Evolutionary conservation across 116 monocot species (phyloP), one percentile per base, ranked within the genome.

Genomic region (Iris pallida): DNA sequence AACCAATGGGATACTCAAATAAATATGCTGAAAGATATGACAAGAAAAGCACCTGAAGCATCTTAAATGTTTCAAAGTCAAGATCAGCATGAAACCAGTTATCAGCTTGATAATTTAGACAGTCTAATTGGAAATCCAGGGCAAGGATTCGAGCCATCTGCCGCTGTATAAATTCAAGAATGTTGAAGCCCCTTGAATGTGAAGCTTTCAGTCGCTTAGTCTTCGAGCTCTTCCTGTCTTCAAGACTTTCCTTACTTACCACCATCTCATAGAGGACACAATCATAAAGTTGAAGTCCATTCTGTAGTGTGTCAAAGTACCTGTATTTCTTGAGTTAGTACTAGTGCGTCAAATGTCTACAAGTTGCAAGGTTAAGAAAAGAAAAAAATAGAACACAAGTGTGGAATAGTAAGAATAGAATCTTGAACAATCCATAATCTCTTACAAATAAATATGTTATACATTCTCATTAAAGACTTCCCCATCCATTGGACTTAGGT

Each of bases 201-300:
- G 81, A 81, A 73, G 86, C 45, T 81, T 78, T 86, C 16, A 75
- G 66, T 15, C 60, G 86, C 74, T 68, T 85, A 42, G 49, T 48
- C 40, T 57, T 11, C 18, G 4, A 44, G 64, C 70, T 80, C 79
- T 66, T 83, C 71, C 72, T 83, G 41, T 81, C 81, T 57, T 86
- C 86, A 61, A 90, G 68, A 59, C 65, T 90, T 30, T 86, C 86
- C 68, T 72, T 78, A 63, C 86, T 90, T 14, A 84, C 71, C 5
- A 93, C 86, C 84, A 89, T 86, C 75, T 93, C 93, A 76, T 89
- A 93, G 41, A 93, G 81, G 61, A 93, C 84, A 72, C 86, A 89
- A 52, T 93, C 93, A 78, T 93, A 93, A n/a, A 5, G 14, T 73
- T 80, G 64, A 64, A 93, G 86, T 18, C 58, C 83, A 66, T 78